Base-by-base conservation (phyloP, 202 grass and related monocot species). In the Dendrocalamus latiflorus region DNA sequence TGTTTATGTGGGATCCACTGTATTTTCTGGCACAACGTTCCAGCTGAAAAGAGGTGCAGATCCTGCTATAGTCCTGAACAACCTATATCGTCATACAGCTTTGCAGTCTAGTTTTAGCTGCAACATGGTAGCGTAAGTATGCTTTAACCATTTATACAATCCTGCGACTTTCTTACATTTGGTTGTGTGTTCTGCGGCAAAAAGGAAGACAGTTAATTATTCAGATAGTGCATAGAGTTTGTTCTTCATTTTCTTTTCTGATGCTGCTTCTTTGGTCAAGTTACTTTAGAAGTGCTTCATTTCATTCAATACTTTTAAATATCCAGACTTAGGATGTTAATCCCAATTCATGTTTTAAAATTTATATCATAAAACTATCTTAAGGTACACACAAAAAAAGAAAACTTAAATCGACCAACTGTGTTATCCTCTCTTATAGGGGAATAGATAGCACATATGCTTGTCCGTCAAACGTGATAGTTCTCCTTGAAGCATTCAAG, bases 81-180 rank as follows among this genome's bases (percentile, higher is more conserved):
- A 93, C 47, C 50, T 98, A 45, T 98, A 91, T 78, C 92, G 95
- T 70, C 92, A 90, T 75, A 98, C 95, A 82, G 80, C 95, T 83
- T 87, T 98, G 78, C 95, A 98, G 77, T 98, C 95, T 79, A 83
- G 95, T 81, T 98, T 98, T 90, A 98, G 92, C 87, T 98, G 95
- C 91, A 98, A 98, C 74, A 98, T 98, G 89, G 95, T 98, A 42
- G 87, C 92, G 95, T 95, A 89, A 93, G 95, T 95, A 85, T 44
- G 45, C 28, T 70, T 61, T 58, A 86, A 59, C 57, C 26, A 78
- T 48, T 68, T 77, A 28, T 77, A 50, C 16, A 75, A 24, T 76
- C 66, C 20, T 62, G 5, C 26, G 28, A 37, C 33, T 69, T 80
- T 72, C 36, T 43, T 43, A 30, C 37, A 47, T 78, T 69, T 81